phyloP scores from a whole-genome alignment of 2,329 filamentous ascomycete genomes.

The Ploettnerulaceae sp. region DNA sequence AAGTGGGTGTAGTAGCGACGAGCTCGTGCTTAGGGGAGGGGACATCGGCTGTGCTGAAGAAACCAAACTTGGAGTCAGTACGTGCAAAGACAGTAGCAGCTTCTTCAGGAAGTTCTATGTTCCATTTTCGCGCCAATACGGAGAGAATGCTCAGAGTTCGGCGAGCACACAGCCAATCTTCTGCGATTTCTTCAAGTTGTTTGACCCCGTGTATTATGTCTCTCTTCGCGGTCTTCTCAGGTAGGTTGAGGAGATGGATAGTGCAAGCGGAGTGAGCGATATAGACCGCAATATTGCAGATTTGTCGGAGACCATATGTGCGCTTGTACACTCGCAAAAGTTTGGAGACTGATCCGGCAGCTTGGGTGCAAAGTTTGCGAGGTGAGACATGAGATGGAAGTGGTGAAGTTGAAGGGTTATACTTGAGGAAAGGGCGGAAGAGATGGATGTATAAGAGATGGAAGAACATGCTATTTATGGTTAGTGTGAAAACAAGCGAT shows the following conservation, averaged over 20 bases:
- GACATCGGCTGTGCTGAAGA: conserved; percentile 46
- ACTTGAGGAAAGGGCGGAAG: conserved; percentile 92
- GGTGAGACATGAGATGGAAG: conserved; percentile 85
- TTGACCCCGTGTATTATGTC: conserved; percentile 89
- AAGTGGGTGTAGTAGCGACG: conserved; percentile 24
- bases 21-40: conserved; percentile 33
- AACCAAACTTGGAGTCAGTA: conserved; percentile 75
- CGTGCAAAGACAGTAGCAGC: conserved; percentile 70
- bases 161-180: conserved; percentile 87
- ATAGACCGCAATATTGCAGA: conserved; percentile 95
- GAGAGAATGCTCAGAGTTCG: conserved; percentile 81
- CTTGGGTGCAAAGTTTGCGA: conserved; percentile 83
- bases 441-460: conserved; percentile 93
- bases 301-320: conserved; percentile 83
- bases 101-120: conserved; percentile 79
- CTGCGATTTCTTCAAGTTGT: conserved; percentile 90
- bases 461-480: conserved; percentile 78
- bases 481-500: conserved; percentile 23
- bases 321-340: conserved; percentile 93
- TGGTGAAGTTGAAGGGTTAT: conserved; percentile 74
- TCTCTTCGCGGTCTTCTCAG: conserved; percentile 82
- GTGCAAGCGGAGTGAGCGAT: conserved; percentile 93
- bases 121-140: conserved; percentile 84
- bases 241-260: conserved; percentile 87
- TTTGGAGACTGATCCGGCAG: conserved; percentile 85